Evolutionary conservation across 148 eudicot genomes (phyloP), one percentile per base, ranked within the genome.

Genomic region (Dianthus caryophyllus): DNA sequence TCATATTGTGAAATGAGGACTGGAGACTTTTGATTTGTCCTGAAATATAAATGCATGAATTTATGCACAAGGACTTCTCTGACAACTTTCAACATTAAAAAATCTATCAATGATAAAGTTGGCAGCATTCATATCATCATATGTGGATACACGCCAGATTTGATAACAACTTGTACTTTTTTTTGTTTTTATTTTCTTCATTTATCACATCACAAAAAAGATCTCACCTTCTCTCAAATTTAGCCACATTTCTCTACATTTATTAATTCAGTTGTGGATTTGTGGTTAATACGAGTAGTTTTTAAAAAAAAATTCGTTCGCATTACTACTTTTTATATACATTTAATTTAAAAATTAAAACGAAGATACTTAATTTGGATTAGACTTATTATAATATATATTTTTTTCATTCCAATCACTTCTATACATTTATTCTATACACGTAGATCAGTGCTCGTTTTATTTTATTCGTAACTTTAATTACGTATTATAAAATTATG

Each of bases 111-210:
- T 33, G 3, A 3, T 3, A 11, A 21, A 62, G 3, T 24, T 27
- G 36, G 6, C 29, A 46, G 29, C 58, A 61, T 64, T 48, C 30
- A 58, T 64, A 27, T 75, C 74, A 65, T 75, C 74, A 65, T 21
- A 71, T 55, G 61, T 76, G 79, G 75, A 76, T 76, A 67, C 79
- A 76, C 79, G 75, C 71, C 71, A 76, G 72, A 62, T 66, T 25
- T 31, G 67, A 65, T 18, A 63, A 13, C 65, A 7, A 70, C 74
- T 61, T 62, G 17, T 36, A 24, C 2, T 18, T 38, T 11, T 2
- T 31, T 49, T 65, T 29, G 78, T 49, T 57, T 25, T 63, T 16
- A 33, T 68, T 21, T 5, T 49, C 15, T 57, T 22, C 13, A 0
- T 1, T 18, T 18, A 2, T 20, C 57, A 9, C 57, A 5, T 0